Percentiles rank a stretch among this genome's conserved stretches.
These are phyloP conservation scores for Oryza australiensis DNA, from an alignment of 176 grass and related monocot species.

Conservation along the genomic window DNA sequence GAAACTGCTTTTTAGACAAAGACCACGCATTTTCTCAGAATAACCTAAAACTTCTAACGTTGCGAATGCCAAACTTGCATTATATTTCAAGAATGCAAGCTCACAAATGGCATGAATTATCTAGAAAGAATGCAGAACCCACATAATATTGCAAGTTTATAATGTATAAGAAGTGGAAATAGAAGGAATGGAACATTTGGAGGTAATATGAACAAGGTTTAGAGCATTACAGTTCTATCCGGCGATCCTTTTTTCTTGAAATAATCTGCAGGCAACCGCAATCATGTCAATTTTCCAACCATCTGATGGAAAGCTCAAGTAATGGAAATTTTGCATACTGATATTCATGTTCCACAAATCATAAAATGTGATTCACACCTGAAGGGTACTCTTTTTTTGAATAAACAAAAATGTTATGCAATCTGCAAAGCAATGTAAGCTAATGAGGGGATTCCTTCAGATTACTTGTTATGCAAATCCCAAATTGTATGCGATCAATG, in stretches of 20 bases:
- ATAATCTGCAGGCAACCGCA: conserved; percentile 31
- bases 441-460: background rate
- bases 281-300: conserved; percentile 20
- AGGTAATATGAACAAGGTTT: conserved; percentile 24
- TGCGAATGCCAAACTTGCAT: background rate
- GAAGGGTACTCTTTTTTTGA: background rate
- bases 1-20: conserved; percentile 9
- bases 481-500: background rate
- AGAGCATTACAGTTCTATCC: background rate
- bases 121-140: background rate
- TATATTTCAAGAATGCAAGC: background rate
- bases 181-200: conserved; percentile 26
- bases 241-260: conserved; percentile 9
- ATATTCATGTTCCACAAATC: conserved; percentile 8
- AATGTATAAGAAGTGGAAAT: conserved; percentile 17
- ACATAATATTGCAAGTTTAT: background rate
- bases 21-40: background rate
- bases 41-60: background rate
- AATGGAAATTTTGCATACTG: conserved; percentile 5
- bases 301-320: background rate
- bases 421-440: conserved; percentile 2
- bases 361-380: conserved; percentile 20
- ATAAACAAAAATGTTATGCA: background rate
- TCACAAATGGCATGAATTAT: conserved; percentile 19
- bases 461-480: background rate